Percentiles rank a stretch among this genome's conserved stretches.
These are phyloP conservation scores for Yarrowia divulgata DNA, from an alignment of 805 yeast species.

Conservation along the genomic window DNA sequence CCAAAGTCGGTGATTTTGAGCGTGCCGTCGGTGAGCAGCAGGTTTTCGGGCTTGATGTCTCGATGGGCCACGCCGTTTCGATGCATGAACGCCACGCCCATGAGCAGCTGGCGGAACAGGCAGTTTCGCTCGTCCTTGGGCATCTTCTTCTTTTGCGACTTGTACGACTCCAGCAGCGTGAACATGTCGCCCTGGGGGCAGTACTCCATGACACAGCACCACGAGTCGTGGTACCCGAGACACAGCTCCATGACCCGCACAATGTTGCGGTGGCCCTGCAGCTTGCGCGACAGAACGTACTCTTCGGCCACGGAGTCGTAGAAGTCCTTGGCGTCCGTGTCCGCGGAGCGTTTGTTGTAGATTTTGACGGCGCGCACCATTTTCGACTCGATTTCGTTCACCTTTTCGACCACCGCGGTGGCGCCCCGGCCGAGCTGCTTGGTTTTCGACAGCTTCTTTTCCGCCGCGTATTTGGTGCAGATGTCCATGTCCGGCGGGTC, in stretches of 20 bases:
- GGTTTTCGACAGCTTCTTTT: slow-evolving; percentile 44
- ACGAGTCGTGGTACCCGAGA: slow-evolving; percentile 44
- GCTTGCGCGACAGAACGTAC: slow-evolving; percentile 79
- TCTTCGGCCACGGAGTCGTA: slow-evolving; percentile 79
- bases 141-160: slow-evolving; percentile 75
- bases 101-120: slow-evolving; percentile 80
- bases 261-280: slow-evolving; percentile 74
- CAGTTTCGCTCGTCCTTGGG: slow-evolving; percentile 89
- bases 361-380: slow-evolving; percentile 83
- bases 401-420: slow-evolving; percentile 48
- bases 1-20: slow-evolving; percentile 91
- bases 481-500: slow-evolving; percentile 37
- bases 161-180: slow-evolving; percentile 79
- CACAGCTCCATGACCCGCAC: slow-evolving; percentile 73
- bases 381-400: slow-evolving; percentile 43
- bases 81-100: slow-evolving; percentile 89
- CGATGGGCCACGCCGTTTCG: slow-evolving; percentile 89
- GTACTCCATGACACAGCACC: slow-evolving; percentile 66
- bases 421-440: slow-evolving; percentile 49
- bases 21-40: slow-evolving; percentile 75
- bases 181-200: slow-evolving; percentile 88
- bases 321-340: slow-evolving; percentile 60
- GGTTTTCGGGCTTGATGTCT: slow-evolving; percentile 87
- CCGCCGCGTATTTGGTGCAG: slow-evolving; percentile 42
- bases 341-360: slow-evolving; percentile 67